Conservation (phyloP, 805 yeast species). For the Candida multigemmis region DNA sequence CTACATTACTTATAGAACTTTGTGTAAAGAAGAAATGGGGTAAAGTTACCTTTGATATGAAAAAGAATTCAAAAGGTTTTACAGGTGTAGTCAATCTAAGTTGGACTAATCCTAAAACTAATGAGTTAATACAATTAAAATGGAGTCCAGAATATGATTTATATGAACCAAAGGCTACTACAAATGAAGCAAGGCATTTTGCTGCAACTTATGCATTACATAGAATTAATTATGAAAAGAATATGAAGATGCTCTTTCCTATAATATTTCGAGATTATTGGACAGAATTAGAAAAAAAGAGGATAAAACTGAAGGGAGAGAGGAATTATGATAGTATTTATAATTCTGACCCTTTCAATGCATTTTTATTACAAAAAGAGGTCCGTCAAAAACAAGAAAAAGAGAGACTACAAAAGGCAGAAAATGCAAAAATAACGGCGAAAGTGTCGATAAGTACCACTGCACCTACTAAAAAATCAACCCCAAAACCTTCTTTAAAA, state of each 20-base stretch:
- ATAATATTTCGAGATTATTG: conserved; percentile 72
- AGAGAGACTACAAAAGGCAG: conserved; percentile 22
- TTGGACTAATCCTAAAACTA: conserved; percentile 76
- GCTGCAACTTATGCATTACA: conserved; percentile 86
- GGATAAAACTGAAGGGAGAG: conserved; percentile 32
- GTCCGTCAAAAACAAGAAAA: conserved; percentile 32
- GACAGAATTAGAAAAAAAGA: conserved; percentile 57
- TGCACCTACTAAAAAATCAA: neutral
- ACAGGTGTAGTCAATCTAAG: conserved; percentile 56
- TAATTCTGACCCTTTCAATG: conserved; percentile 69
- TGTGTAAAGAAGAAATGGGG: conserved; percentile 89
- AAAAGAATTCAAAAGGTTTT: conserved; percentile 38
- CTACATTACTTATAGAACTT: conserved; percentile 74
- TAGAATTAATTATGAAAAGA: conserved; percentile 71
- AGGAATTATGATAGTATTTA: conserved; percentile 43
- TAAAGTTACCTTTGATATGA: conserved; percentile 72
- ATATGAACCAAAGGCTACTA: conserved; percentile 62
- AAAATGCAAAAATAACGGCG: conserved; percentile 1
- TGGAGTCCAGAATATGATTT: conserved; percentile 44
- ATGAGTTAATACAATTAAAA: conserved; percentile 49
- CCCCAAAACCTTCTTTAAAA: neutral
- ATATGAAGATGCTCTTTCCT: conserved; percentile 82
- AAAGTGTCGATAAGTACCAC: neutral
- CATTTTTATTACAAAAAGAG: conserved; percentile 50
- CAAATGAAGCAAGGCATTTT: conserved; percentile 81